phyloP scores from a whole-genome alignment of 2,329 filamentous ascomycete species.

The Ophiocordyceps camponoti-saundersi region DNA sequence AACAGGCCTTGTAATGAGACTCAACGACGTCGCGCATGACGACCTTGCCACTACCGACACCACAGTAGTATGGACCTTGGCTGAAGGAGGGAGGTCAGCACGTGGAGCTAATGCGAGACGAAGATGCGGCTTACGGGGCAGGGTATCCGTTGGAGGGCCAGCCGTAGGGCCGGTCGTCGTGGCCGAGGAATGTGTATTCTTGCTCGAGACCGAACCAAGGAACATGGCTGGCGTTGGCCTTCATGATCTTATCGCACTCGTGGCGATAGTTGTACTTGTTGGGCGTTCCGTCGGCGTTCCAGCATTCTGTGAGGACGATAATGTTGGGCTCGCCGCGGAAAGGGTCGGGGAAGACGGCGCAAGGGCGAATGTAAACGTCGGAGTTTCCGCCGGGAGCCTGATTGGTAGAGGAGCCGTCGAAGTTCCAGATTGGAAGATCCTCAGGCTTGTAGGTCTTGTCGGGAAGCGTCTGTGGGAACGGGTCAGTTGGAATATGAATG shows the following conservation, averaged over 20 bases:
- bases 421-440: constrained; percentile 38
- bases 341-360: constrained; percentile 78
- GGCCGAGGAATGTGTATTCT: constrained; percentile 71
- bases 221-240: constrained; percentile 62
- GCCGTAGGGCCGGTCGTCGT: constrained; percentile 77
- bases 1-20: constrained; percentile 41
- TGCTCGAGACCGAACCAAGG: constrained; percentile 98
- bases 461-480: constrained; percentile 26
- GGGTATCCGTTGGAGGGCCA: constrained; percentile 57
- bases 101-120: background rate
- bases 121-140: constrained; percentile 35
- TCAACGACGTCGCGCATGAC: constrained; percentile 97
- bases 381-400: constrained; percentile 93
- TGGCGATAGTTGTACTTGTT: constrained; percentile 99
- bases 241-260: constrained; percentile 79
- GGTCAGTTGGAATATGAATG: background rate
- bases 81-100: constrained; percentile 8
- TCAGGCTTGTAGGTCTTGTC: constrained; percentile 31
- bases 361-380: constrained; percentile 88
- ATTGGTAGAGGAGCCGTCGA: constrained; percentile 68
- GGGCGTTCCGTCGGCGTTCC: constrained; percentile 82
- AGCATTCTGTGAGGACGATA: constrained; percentile 87
- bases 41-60: constrained; percentile 93
- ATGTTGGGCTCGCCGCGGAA: constrained; percentile 85
- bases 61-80: constrained; percentile 44